Conservation (phyloP, 768 basidiomycete species). For the Termitomyces sp. region DNA sequence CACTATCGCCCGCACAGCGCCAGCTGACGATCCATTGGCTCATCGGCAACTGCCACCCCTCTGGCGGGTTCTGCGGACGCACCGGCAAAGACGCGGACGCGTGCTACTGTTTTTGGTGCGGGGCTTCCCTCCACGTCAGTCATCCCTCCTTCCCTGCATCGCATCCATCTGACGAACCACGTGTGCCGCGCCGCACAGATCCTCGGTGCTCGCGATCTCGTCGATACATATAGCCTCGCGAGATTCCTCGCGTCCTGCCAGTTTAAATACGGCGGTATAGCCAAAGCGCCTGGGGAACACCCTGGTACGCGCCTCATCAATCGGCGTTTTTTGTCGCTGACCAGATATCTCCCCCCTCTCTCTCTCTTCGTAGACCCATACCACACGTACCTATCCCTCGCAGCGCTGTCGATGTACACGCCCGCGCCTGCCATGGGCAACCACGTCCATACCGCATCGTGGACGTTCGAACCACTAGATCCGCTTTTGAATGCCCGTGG, state of each 20-base stretch:
- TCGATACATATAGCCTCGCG: conserved; percentile 52
- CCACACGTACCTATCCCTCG: conserved; percentile 89
- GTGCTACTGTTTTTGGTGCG: conserved; percentile 97
- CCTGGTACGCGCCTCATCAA: conserved; percentile 49
- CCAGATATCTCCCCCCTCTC: not conserved
- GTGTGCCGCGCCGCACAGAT: conserved; percentile 42
- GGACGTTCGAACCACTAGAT: conserved; percentile 59
- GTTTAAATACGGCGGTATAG: conserved; percentile 85
- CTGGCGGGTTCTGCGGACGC: conserved; percentile 84
- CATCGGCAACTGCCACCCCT: conserved; percentile 57
- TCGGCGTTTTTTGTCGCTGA: not conserved
- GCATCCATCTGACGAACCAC: not conserved
- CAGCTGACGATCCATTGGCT: conserved; percentile 71
- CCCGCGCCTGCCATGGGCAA: conserved; percentile 35
- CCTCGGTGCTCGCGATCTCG: conserved; percentile 51
- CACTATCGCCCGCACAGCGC: conserved; percentile 35
- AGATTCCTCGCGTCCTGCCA: conserved; percentile 73
- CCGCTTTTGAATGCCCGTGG: conserved; percentile 65
- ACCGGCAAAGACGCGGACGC: conserved; percentile 87
- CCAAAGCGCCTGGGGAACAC: conserved; percentile 73
- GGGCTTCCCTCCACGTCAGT: conserved; percentile 70
- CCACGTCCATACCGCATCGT: conserved; percentile 29
- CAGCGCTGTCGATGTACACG: conserved; percentile 68
- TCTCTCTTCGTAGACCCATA: conserved; percentile 76
- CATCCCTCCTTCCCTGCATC: not conserved